Base-by-base conservation (phyloP, 2,329 filamentous ascomycete species). In the Colletotrichum tropicicola region DNA sequence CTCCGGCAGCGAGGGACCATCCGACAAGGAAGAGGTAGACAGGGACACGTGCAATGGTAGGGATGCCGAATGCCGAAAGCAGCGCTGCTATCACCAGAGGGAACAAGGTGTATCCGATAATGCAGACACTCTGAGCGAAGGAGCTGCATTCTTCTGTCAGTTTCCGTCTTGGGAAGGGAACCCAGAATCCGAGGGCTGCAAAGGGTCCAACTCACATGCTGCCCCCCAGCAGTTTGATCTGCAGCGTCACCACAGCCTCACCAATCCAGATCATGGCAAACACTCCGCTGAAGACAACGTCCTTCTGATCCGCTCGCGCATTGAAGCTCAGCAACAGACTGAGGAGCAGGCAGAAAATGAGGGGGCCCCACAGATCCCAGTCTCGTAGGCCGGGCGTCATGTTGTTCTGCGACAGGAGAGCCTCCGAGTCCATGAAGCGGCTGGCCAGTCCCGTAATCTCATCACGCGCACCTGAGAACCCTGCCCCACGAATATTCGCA, bases 51-150 rank as follows among this genome's bases (percentile, higher is more conserved):
- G 91, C 88, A 69, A 98, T 92, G 71, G 89, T 91, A 43, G 90
- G 91, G 7, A 98, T 85, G 53, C 88, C 85, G 30, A 99, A 75
- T 1, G 95, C 95, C 59, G 94, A 97, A 68, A 99, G 88, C 54
- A 98, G 82, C 2, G 95, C 90, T 7, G 97, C 97, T 70, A 99
- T 92, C 71, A 98, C 96, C 56, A 99, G 88, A 2, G 96, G 96
- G 81, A 99, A 99, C 59, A 99, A 88, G 1, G 96, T 99, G 79
- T 99, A 99, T 47, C 96, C 96, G 75, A 99, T 99, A 72, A 99
- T 97, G 78, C 94, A 98, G 70, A 99, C 88, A 62, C 94, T 97
- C 79, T 99, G 96, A 74, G 97, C 96, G 78, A 99, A 99, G 17
- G 96, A 98, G 73, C 95, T 98, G 75, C 53, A 27, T 12, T 32